Percentiles rank a stretch among this genome's conserved stretches.
Evolutionary conservation across 306 rosid genomes (phyloP).

Genomic region (Cucumis hystrix): DNA sequence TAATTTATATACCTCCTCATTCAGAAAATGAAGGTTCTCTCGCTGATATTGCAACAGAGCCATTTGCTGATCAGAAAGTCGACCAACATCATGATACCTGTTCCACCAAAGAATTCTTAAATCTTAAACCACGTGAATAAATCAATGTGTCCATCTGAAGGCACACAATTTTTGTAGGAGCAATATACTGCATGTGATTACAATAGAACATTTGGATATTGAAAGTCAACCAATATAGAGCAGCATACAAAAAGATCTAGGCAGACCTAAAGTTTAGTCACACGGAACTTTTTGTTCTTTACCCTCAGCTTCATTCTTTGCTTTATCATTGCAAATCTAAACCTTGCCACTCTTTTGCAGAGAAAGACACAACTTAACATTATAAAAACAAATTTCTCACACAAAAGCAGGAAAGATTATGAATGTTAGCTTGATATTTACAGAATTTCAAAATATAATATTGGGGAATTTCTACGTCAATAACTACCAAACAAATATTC

Average conservation of each 20-base stretch:
- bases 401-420: neutral
- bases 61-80: constrained; percentile 99
- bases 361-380: neutral
- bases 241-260: neutral
- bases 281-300: neutral
- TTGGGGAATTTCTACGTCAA: neutral
- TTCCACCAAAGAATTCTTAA: constrained; percentile 19
- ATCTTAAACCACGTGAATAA: neutral
- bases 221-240: neutral
- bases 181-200: neutral
- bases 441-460: neutral
- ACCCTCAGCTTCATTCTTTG: neutral
- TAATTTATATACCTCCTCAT: constrained; percentile 65
- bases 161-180: neutral
- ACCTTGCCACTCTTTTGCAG: neutral
- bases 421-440: neutral
- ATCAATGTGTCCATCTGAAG: constrained; percentile 3
- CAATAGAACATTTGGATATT: neutral
- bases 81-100: constrained; percentile 78
- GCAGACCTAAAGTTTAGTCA: neutral
- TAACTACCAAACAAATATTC: neutral
- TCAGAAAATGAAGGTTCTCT: constrained; percentile 93
- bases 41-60: constrained; percentile 98
- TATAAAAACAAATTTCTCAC: neutral
- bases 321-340: neutral